Percentiles rank a stretch among this genome's conserved stretches.
phyloP scores from a whole-genome alignment of 148 eudicot genomes.

The Arctostaphylos glauca region DNA sequence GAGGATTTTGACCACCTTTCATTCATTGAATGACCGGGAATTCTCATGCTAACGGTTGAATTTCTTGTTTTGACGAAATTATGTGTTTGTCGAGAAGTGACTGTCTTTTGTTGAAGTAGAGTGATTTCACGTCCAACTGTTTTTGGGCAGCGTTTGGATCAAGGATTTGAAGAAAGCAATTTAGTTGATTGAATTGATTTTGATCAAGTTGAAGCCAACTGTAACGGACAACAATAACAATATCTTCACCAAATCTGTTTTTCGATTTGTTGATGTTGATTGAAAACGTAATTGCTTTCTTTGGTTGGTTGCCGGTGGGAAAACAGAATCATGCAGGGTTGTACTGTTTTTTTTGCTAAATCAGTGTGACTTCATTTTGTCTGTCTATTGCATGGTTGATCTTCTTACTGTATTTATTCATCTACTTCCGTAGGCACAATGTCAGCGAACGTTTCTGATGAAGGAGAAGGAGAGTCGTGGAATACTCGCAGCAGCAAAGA shows the following conservation, averaged over 20 bases:
- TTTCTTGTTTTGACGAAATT: not conserved
- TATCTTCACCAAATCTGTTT: not conserved
- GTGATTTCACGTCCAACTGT: not conserved
- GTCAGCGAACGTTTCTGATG: not conserved
- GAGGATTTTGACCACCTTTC: not conserved
- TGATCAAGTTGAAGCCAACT: not conserved
- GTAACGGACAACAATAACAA: not conserved
- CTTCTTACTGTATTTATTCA: not conserved
- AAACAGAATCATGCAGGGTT: not conserved
- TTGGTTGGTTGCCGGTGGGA: not conserved
- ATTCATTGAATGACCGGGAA: not conserved
- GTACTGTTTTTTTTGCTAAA: not conserved
- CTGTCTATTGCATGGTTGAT: not conserved
- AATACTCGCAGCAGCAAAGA: slow-evolving; percentile 11
- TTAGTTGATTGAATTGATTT: not conserved
- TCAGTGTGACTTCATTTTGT: not conserved
- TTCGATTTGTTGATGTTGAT: not conserved
- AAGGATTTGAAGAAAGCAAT: not conserved
- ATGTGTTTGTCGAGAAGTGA: not conserved
- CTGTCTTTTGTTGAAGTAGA: too few species aligned
- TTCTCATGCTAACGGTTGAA: not conserved
- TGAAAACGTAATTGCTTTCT: not conserved
- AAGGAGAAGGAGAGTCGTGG: slow-evolving; percentile 21
- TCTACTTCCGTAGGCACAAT: not conserved
- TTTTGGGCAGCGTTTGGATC: not conserved